A percentile compares a stretch with the other conserved stretches of the same genome.
These are phyloP conservation scores for Colletotrichum sp. DNA, from an alignment of 2,329 filamentous ascomycete species.

Conservation along the genomic window DNA sequence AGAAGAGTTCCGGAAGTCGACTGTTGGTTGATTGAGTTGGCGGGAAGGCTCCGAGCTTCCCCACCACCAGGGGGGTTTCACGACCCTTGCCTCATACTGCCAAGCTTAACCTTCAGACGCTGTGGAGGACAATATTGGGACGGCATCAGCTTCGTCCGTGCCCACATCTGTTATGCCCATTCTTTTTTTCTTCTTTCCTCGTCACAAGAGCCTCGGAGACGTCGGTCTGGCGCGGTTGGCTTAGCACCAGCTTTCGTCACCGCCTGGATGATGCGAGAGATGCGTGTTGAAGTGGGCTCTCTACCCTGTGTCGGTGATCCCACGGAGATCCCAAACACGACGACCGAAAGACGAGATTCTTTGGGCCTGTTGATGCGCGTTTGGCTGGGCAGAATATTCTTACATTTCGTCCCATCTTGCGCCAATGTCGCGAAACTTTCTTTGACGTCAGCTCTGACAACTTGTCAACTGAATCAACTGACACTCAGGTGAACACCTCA, in stretches of 20 bases:
- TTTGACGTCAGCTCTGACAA: background rate
- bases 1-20: background rate
- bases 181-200: background rate
- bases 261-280: background rate
- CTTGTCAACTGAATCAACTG: background rate
- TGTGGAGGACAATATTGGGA: background rate
- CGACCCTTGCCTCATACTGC: slow-evolving; percentile 18
- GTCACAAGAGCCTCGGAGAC: background rate
- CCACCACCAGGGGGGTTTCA: slow-evolving; percentile 16
- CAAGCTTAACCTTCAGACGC: slow-evolving; percentile 19
- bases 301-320: slow-evolving; percentile 1
- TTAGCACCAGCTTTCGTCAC: background rate
- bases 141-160: slow-evolving; percentile 6
- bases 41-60: slow-evolving; percentile 9
- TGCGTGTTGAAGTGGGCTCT: background rate
- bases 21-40: background rate
- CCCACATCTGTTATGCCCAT: background rate
- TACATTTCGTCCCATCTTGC: background rate
- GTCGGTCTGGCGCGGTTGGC: background rate
- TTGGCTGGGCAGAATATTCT: background rate
- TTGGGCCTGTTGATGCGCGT: background rate
- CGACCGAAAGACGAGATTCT: background rate
- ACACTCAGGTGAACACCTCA: background rate
- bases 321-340: slow-evolving; percentile 10
- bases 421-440: background rate